Conservation (phyloP, 768 basidiomycete species). For the Psilocybe subaeruginosa region DNA sequence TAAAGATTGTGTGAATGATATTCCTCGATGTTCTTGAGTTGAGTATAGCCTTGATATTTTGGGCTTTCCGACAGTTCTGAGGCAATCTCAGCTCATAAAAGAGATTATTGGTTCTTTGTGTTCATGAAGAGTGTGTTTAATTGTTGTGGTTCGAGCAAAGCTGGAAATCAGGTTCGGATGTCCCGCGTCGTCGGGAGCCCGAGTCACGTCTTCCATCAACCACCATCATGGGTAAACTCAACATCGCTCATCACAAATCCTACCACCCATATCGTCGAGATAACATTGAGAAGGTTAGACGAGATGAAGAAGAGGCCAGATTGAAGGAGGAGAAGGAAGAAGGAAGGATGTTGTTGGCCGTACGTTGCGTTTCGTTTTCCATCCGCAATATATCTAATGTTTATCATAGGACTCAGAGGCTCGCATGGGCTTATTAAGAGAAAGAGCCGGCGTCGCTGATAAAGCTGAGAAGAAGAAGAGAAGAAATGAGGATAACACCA, state of each 20-base stretch:
- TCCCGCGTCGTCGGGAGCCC: neutral
- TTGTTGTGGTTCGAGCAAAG: conserved; percentile 2
- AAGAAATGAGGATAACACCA: conserved; percentile 37
- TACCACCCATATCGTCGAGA: conserved; percentile 87
- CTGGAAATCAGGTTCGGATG: neutral
- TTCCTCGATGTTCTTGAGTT: neutral
- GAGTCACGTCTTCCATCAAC: conserved; percentile 1
- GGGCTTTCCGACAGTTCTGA: neutral
- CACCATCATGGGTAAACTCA: conserved; percentile 74
- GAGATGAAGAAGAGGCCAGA: conserved; percentile 80
- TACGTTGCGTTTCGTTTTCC: conserved; percentile 34
- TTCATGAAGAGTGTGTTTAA: neutral
- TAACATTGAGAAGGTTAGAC: conserved; percentile 80
- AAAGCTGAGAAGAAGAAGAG: conserved; percentile 36
- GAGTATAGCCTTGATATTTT: neutral
- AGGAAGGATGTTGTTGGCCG: conserved; percentile 67
- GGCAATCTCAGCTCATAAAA: neutral
- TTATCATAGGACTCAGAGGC: conserved; percentile 75
- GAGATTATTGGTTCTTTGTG: neutral
- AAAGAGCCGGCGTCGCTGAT: conserved; percentile 52
- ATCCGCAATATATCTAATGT: neutral
- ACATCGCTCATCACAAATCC: conserved; percentile 91
- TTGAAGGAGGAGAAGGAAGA: conserved; percentile 70
- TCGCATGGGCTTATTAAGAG: conserved; percentile 64
- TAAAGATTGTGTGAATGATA: neutral